Evolutionary conservation across 2,329 filamentous ascomycete species (phyloP), one percentile per base, ranked within the genome.

Genomic region (Botrytis porri): DNA sequence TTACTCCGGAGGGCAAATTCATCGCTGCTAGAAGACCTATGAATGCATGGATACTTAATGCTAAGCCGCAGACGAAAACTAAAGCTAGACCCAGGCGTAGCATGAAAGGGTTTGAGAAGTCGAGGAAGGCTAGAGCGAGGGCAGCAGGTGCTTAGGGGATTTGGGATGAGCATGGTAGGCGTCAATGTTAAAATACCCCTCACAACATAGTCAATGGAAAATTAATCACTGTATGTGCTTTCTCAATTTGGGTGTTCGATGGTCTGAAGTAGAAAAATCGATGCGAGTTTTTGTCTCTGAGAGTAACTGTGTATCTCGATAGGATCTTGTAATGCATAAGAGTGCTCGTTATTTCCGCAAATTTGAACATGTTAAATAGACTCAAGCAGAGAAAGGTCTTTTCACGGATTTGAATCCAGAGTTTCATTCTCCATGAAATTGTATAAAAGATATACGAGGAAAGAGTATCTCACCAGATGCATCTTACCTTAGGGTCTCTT

Each of bases 1-100:
- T 92, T 79, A 92, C 88, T 41, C 96, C 96, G 0, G 87, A 94
- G 73, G 96, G 96, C n/a, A 90, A 89, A 78, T 96, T 92, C 77
- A 85, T 98, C 43, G 91, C 87, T 1, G 83, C 84, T 16, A 85
- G 93, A 51, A 81, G 80, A 76, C 92, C 93, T 1, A 90, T 97
- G 85, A 90, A 92, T 77, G 93, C 89, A 10, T 94, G 90, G 88
- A 73, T 90, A 74, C 82, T 83, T 75, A 83, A 84, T 70, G 87
- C 87, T 76, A 89, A 88, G 80, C 88, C 88, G 41, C 84, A 83
- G 22, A 82, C 84, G 37, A 82, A 85, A 73, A 84, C 83, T 78
- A 86, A 83, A 77, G 83, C 80, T 25, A 84, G 93, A 74, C 92
- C 91, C 39, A 86, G 91, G 77, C 87, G 85, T 81, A 92, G 90